Base-by-base conservation (phyloP, 345 rosid species). In the Eutrema japonicum region DNA sequence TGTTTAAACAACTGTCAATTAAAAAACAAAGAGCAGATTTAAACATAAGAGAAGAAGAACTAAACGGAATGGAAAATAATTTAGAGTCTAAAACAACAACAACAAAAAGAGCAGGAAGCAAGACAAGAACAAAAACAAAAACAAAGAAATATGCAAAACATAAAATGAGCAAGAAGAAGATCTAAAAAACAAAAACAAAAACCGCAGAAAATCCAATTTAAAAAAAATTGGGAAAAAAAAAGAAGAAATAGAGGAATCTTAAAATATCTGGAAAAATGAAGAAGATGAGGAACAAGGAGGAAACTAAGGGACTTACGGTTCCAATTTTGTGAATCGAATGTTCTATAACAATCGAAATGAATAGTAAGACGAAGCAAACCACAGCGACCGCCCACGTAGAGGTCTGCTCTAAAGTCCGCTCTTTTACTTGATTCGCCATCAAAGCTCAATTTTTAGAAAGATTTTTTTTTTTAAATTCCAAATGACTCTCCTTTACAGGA, bases 311-410 rank as follows among this genome's bases (percentile, higher is more conserved):
- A 35, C 81, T 73, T 61, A 78, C 81, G 49, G 71, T 46, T 60
- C 78, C 81, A 30, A 78, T 38, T 33, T 72, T 78, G 49, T 88
- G 81, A 54, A 93, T 73, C 57, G 82, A 68, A n/a, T 82, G 72
- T 61, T 93, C 93, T 2, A 90, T 75, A n/a, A 84, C 71, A 61
- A 88, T 60, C 35, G 96, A 88, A 18, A 82, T 35, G 1, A 74
- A 35, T 8, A 90, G 86, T 60, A 93, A 70, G 75, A 90, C 35
- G 74, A 87, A 83, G 72, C 92, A 90, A 76, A 93, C 89, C 2
- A 86, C 82, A 5, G 98, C 93, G 5, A 93, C 85, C 16, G 93
- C 95, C 98, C 98, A 93, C 64, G 96, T 93, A 12, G 96, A 87
- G 2, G 98, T 90, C 50, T 48, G 61, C 56, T 88, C 83, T 8